Conservation (phyloP, 2,329 filamentous ascomycete species). For the Trichothecium sympodiale region DNA sequence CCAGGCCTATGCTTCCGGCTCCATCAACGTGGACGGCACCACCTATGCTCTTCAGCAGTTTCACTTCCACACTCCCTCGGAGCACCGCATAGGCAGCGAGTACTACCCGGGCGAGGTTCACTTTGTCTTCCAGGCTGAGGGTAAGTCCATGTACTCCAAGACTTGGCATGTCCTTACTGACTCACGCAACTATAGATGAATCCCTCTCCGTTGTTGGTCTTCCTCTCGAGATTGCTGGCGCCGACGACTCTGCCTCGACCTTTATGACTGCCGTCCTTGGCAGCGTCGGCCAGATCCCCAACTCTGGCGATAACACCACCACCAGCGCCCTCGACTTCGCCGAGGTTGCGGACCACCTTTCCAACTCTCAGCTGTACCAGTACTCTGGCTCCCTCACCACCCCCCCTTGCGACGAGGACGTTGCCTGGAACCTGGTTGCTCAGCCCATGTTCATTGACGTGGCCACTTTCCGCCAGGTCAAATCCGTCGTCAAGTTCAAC, state of each 20-base stretch:
- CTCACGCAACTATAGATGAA: slow-evolving; percentile 5
- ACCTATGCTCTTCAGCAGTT: slow-evolving; percentile 36
- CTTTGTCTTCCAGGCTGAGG: slow-evolving; percentile 25
- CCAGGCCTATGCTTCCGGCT: slow-evolving; percentile 34
- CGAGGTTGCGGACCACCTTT: slow-evolving; percentile 22
- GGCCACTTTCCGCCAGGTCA: slow-evolving; percentile 35
- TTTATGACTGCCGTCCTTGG: slow-evolving; percentile 21
- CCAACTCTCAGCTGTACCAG: slow-evolving; percentile 27
- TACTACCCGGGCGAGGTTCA: slow-evolving; percentile 28
- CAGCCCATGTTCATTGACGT: slow-evolving; percentile 35
- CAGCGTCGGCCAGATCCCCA: slow-evolving; percentile 23
- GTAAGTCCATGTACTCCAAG: no score
- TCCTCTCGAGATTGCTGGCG: slow-evolving; percentile 20
- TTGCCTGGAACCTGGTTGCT: slow-evolving; percentile 37
- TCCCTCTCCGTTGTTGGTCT: slow-evolving; percentile 22
- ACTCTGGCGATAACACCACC: slow-evolving; percentile 21
- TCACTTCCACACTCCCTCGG: slow-evolving; percentile 47
- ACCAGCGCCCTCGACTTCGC: slow-evolving; percentile 27
- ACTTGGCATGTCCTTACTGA: not conserved
- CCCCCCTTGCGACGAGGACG: slow-evolving; percentile 44
- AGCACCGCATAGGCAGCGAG: slow-evolving; percentile 37
- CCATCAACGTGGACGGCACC: slow-evolving; percentile 23
- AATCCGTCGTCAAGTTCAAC: slow-evolving; percentile 43
- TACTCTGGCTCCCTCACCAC: slow-evolving; percentile 48
- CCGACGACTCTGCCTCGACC: slow-evolving; percentile 7